Conservation (phyloP, 371 early-diverging fungal genomes). For the Chytridiales sp. region DNA sequence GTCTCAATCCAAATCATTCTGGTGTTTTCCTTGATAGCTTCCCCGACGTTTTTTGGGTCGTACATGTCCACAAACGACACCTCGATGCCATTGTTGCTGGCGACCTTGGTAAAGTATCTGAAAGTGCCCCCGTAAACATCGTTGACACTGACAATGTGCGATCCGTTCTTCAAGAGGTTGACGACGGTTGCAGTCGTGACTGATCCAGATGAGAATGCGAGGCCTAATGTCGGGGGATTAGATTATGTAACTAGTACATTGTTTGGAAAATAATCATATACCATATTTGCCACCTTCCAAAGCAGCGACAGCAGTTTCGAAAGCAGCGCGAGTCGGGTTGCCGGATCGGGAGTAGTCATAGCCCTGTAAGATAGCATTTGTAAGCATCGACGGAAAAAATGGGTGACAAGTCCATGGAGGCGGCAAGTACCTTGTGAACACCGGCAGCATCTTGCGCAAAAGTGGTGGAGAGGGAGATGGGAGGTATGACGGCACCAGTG, state of each 20-base stretch:
- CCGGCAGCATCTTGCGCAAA: conserved; percentile 91
- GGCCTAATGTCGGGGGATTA: conserved; percentile 23
- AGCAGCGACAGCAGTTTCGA: conserved; percentile 90
- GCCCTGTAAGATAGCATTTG: conserved; percentile 54
- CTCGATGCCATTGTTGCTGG: conserved; percentile 58
- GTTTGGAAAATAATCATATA: neutral
- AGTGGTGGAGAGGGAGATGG: conserved; percentile 93
- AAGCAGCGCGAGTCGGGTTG: conserved; percentile 88
- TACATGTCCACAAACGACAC: conserved; percentile 87
- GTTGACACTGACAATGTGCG: conserved; percentile 88
- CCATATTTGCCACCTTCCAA: conserved; percentile 87
- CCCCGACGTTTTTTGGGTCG: conserved; percentile 68
- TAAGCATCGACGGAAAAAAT: neutral
- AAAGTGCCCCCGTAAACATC: conserved; percentile 98
- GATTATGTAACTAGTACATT: neutral
- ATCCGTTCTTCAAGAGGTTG: conserved; percentile 68
- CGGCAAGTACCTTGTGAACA: conserved; percentile 79
- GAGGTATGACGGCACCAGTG: conserved; percentile 95
- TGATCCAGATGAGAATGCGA: conserved; percentile 95
- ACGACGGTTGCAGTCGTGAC: conserved; percentile 88
- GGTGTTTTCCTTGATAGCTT: conserved; percentile 72
- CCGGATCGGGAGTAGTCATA: conserved; percentile 95
- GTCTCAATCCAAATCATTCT: conserved; percentile 89
- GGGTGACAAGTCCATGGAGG: too few relatives aligned
- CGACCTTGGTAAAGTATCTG: conserved; percentile 95